Conservation (phyloP, 2,329 filamentous ascomycete species). For the Kalaharituber pfeilii region DNA sequence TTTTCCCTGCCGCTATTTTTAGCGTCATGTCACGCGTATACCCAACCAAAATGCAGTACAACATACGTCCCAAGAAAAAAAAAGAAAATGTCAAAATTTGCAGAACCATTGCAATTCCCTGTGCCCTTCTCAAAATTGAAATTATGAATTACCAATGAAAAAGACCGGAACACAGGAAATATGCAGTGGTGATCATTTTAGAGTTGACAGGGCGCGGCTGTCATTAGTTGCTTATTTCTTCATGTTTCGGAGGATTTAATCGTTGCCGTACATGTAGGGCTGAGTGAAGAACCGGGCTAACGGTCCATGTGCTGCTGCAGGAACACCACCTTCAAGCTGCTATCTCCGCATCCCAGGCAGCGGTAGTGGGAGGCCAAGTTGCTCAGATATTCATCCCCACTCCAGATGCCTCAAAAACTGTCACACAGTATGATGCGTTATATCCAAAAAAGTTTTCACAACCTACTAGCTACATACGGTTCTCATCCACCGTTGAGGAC, state of each 20-base stretch:
- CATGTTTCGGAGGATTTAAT: constrained; percentile 9
- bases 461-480: constrained; percentile 86
- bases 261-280: constrained; percentile 2
- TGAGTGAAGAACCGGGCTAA: constrained; percentile 14
- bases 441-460: constrained; percentile 66
- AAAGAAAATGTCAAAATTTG: not conserved
- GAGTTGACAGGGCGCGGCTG: not conserved
- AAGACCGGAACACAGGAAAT: not conserved
- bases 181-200: not conserved
- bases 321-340: constrained; percentile 92
- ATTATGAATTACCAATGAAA: too few species aligned
- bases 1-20: constrained; percentile 23
- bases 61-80: not conserved
- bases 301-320: constrained; percentile 32
- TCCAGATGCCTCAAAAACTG: constrained; percentile 41
- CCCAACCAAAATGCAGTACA: not conserved
- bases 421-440: constrained; percentile 71
- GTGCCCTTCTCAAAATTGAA: too few species aligned
- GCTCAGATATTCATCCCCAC: constrained; percentile 50
- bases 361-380: constrained; percentile 40
- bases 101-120: not conserved
- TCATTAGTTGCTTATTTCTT: constrained; percentile 10
- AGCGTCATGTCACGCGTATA: constrained; percentile 3
- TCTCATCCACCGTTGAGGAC: constrained; percentile 95
- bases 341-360: constrained; percentile 42